phyloP scores from a whole-genome alignment of 805 yeast species.

The Metschnikowia hibisci region DNA sequence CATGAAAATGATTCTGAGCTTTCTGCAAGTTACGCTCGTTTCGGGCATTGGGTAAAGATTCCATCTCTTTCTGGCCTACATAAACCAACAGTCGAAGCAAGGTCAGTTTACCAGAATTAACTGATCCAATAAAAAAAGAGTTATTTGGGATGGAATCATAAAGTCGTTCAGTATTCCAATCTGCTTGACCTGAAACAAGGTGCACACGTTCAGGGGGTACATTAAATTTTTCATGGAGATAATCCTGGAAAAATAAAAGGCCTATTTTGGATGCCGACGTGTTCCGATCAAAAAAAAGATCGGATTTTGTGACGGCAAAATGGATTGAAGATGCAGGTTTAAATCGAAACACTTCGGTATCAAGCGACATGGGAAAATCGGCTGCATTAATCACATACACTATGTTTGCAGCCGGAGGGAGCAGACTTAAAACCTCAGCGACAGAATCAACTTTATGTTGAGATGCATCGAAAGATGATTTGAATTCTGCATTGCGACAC shows the following conservation, averaged over 20 bases:
- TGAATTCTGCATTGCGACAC: slow-evolving; percentile 51
- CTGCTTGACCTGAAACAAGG: slow-evolving; percentile 46
- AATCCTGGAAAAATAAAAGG: slow-evolving; percentile 30
- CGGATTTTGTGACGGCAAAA: slow-evolving; percentile 43
- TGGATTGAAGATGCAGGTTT: slow-evolving; percentile 33
- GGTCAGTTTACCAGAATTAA: slow-evolving; percentile 69
- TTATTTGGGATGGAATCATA: slow-evolving; percentile 33
- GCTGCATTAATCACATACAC: slow-evolving; percentile 61
- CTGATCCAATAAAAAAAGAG: slow-evolving; percentile 57
- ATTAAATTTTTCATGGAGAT: slow-evolving; percentile 27
- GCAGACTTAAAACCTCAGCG: slow-evolving; percentile 19
- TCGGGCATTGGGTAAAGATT: slow-evolving; percentile 13
- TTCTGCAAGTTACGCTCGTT: slow-evolving; percentile 10
- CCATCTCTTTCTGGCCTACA: slow-evolving; percentile 9
- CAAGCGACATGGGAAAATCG: slow-evolving; percentile 68
- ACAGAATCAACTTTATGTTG: slow-evolving; percentile 28
- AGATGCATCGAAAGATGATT: slow-evolving; percentile 31
- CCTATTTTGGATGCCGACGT: slow-evolving; percentile 25
- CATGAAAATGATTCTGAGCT: slow-evolving; percentile 1
- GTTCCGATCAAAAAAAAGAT: slow-evolving; percentile 37
- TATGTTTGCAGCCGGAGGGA: slow-evolving; percentile 46
- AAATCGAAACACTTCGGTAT: slow-evolving; percentile 31
- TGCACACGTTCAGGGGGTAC: slow-evolving; percentile 41
- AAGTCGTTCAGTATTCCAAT: slow-evolving; percentile 49
- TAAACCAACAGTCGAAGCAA: slow-evolving; percentile 46